Evolutionary conservation across 768 basidiomycete species (phyloP).

Genomic region (Calocybe cyanea): DNA sequence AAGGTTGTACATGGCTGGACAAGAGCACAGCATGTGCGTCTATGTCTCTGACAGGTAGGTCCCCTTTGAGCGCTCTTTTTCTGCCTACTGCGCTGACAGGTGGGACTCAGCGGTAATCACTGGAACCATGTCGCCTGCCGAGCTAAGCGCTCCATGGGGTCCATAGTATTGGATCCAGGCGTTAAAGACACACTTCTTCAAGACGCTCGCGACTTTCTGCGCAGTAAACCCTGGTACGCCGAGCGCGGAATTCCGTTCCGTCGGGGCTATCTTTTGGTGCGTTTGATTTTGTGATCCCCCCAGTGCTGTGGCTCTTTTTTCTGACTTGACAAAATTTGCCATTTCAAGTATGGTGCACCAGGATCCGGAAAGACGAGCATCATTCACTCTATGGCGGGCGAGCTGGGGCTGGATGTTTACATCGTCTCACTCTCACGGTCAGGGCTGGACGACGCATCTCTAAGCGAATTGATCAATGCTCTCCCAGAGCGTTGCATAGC

Average conservation of each 20-base stretch:
- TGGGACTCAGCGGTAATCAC: constrained; percentile 25
- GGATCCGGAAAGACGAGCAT: constrained; percentile 72
- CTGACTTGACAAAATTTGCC: too few species aligned
- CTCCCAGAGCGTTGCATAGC: constrained; percentile 57
- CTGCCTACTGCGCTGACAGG: background rate
- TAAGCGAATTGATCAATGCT: constrained; percentile 48
- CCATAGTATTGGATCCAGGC: constrained; percentile 58
- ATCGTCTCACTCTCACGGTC: constrained; percentile 55
- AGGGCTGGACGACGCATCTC: constrained; percentile 52
- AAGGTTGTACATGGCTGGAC: constrained; percentile 30
- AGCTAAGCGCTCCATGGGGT: constrained; percentile 50
- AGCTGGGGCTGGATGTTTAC: constrained; percentile 64
- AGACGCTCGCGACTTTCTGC: constrained; percentile 59
- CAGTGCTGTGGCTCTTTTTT: background rate
- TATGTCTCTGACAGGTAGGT: constrained; percentile 37
- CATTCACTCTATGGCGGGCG: constrained; percentile 67
- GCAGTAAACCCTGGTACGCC: constrained; percentile 55
- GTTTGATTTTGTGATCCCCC: constrained; percentile 5
- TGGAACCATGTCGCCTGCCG: constrained; percentile 52
- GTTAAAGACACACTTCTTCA: constrained; percentile 52
- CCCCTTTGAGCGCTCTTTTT: too few species aligned
- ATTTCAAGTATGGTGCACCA: constrained; percentile 56
- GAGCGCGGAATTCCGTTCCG: constrained; percentile 68
- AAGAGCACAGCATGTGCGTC: constrained; percentile 37
- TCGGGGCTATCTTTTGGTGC: constrained; percentile 56